Conservation (phyloP, 2,329 filamentous ascomycete genomes). For the Emericellopsis atlantica region DNA sequence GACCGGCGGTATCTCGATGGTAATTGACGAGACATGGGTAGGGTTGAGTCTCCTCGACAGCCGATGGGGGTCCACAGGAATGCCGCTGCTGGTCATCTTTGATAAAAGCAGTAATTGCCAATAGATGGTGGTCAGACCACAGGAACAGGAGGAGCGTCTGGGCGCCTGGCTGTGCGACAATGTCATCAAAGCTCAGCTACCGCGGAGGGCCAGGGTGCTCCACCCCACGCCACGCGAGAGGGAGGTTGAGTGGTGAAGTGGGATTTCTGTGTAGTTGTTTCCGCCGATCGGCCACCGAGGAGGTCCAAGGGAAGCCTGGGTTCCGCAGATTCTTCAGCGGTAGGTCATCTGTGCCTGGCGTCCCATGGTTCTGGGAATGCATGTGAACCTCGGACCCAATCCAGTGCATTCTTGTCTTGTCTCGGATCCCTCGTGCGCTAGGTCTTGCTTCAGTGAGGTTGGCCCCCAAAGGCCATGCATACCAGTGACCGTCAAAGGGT, state of each 20-base stretch:
- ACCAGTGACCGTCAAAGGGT: background rate
- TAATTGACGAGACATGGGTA: background rate
- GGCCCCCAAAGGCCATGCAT: constrained; percentile 2
- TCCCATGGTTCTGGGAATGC: background rate
- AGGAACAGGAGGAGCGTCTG: too few relatives aligned
- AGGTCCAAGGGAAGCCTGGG: background rate
- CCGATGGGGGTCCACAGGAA: background rate
- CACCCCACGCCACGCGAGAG: too few relatives aligned
- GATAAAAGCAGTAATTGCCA: background rate
- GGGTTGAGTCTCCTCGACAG: background rate
- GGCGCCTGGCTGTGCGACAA: too few relatives aligned
- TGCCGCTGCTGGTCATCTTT: background rate
- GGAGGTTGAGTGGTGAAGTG: too few relatives aligned
- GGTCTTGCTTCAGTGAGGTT: background rate
- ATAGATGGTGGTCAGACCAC: background rate
- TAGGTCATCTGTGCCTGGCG: too few relatives aligned
- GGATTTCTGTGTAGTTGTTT: background rate
- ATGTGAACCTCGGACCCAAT: background rate
- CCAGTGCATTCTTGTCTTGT: constrained; percentile 1
- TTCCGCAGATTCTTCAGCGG: too few relatives aligned
- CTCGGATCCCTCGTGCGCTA: background rate
- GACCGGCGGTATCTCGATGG: background rate
- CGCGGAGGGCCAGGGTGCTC: too few relatives aligned
- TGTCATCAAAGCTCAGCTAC: too few relatives aligned
- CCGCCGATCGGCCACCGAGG: background rate